phyloP scores from a whole-genome alignment of 164 flowering plant species.

The Liriodendron chinense region DNA sequence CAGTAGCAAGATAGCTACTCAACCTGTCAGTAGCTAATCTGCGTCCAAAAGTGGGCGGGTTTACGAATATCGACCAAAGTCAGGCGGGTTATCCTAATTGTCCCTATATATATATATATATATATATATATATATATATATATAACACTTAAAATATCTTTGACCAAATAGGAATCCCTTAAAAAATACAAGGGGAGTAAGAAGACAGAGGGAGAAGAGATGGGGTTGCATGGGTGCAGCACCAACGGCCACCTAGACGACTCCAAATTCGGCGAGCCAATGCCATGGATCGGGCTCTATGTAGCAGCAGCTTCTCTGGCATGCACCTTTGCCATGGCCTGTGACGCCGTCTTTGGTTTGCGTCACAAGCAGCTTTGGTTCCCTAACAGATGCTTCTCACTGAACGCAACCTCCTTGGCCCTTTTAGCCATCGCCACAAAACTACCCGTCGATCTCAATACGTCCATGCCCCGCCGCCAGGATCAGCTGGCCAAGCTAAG shows the following conservation, averaged over 20 bases:
- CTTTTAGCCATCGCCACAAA: conserved; percentile 8
- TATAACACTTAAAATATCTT: too few relatives aligned
- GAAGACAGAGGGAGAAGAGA: neutral
- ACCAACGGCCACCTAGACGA: neutral
- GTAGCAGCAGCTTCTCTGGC: neutral
- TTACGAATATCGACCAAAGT: too few relatives aligned
- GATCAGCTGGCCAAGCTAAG: conserved; percentile 19
- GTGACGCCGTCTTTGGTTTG: neutral
- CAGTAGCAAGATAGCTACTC: too few relatives aligned
- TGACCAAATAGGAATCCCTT: too few relatives aligned
- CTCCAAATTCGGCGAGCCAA: neutral
- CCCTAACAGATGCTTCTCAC: conserved; percentile 6
- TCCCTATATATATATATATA: too few relatives aligned
- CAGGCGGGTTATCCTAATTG: too few relatives aligned
- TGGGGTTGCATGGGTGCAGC: neutral
- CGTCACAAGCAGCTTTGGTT: conserved; percentile 6
- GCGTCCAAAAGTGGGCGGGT: too few relatives aligned
- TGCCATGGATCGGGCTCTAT: conserved; percentile 9
- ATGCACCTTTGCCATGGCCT: conserved; percentile 6
- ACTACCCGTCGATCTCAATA: conserved; percentile 12
- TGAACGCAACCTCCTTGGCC: conserved; percentile 11
- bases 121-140: too few relatives aligned
- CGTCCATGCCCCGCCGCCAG: conserved; percentile 10
- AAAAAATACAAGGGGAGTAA: too few relatives aligned
- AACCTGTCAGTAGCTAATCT: too few relatives aligned